Percentiles rank a stretch among this genome's conserved stretches.
phyloP scores from a whole-genome alignment of 345 rosid genomes.

The Sisymbrium irio region DNA sequence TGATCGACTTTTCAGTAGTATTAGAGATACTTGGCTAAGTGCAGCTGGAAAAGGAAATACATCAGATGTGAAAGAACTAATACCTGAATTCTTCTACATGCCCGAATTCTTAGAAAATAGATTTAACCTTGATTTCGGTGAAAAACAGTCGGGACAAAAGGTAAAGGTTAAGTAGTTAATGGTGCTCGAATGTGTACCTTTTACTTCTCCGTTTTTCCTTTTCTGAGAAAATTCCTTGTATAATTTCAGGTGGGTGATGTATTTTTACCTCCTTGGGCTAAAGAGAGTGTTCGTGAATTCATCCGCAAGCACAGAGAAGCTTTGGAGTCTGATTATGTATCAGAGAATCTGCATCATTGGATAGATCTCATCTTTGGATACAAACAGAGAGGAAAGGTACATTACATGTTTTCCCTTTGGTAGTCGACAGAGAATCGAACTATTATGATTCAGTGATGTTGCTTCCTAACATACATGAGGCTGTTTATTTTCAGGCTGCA shows the following conservation, averaged over 20 bases:
- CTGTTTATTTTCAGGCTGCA: constrained; percentile 62
- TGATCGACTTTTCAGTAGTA: constrained; percentile 91
- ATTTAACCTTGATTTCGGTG: constrained; percentile 86
- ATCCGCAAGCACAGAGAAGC: constrained; percentile 92
- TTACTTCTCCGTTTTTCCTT: not conserved
- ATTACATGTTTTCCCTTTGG: constrained; percentile 18
- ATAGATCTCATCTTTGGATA: constrained; percentile 97
- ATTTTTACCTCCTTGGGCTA: constrained; percentile 94
- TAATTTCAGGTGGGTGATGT: constrained; percentile 79
- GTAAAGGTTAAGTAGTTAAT: constrained; percentile 32
- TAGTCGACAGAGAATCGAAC: not conserved
- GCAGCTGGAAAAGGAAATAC: constrained; percentile 98
- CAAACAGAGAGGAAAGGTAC: constrained; percentile 98
- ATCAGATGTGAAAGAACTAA: constrained; percentile 95
- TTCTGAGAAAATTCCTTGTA: not conserved
- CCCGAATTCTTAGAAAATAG: constrained; percentile 90
- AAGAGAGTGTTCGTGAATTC: constrained; percentile 88
- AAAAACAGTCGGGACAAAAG: constrained; percentile 99
- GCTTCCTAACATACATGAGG: not conserved
- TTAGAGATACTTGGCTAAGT: constrained; percentile 95
- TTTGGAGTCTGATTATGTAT: constrained; percentile 91
- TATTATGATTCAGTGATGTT: not conserved
- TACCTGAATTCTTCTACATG: constrained; percentile 99
- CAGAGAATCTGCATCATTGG: constrained; percentile 99
- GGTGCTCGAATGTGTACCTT: not conserved